phyloP scores from a whole-genome alignment of 306 rosid species.

The Mimosa bimucronata region DNA sequence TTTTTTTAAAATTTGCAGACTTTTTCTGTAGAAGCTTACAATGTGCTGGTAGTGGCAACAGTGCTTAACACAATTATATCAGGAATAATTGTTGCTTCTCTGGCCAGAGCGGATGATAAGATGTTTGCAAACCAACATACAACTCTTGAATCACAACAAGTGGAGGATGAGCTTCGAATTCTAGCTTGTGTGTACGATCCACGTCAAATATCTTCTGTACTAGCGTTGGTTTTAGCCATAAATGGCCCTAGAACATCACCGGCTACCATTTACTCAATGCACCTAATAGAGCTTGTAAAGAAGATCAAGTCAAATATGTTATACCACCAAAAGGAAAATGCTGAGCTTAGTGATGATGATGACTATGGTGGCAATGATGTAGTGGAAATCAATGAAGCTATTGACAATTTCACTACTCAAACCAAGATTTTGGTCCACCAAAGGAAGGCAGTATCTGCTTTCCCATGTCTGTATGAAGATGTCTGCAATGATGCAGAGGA shows the following conservation, averaged over 20 bases:
- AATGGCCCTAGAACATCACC: slow-evolving; percentile 56
- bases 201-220: slow-evolving; percentile 65
- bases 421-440: slow-evolving; percentile 56
- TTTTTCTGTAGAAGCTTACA: slow-evolving; percentile 59
- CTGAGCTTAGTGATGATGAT: slow-evolving; percentile 73
- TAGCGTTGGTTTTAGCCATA: slow-evolving; percentile 59
- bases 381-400: slow-evolving; percentile 67
- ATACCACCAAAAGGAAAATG: slow-evolving; percentile 73
- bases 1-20: slow-evolving; percentile 46
- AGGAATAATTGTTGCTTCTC: slow-evolving; percentile 72
- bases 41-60: slow-evolving; percentile 60
- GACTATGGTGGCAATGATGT: slow-evolving; percentile 90
- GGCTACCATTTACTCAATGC: slow-evolving; percentile 57
- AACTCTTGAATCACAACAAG: slow-evolving; percentile 48
- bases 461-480: slow-evolving; percentile 68
- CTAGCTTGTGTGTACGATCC: slow-evolving; percentile 82
- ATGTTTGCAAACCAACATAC: slow-evolving; percentile 62
- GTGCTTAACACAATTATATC: slow-evolving; percentile 80
- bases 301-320: slow-evolving; percentile 63
- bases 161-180: slow-evolving; percentile 61
- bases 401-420: slow-evolving; percentile 65
- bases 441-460: slow-evolving; percentile 64
- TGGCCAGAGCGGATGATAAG: slow-evolving; percentile 62
- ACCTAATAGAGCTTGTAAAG: slow-evolving; percentile 74
- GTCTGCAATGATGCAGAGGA: slow-evolving; percentile 83